Evolutionary conservation across 371 early-diverging fungal genomes (phyloP).

Genomic region (Mortierella sp.): DNA sequence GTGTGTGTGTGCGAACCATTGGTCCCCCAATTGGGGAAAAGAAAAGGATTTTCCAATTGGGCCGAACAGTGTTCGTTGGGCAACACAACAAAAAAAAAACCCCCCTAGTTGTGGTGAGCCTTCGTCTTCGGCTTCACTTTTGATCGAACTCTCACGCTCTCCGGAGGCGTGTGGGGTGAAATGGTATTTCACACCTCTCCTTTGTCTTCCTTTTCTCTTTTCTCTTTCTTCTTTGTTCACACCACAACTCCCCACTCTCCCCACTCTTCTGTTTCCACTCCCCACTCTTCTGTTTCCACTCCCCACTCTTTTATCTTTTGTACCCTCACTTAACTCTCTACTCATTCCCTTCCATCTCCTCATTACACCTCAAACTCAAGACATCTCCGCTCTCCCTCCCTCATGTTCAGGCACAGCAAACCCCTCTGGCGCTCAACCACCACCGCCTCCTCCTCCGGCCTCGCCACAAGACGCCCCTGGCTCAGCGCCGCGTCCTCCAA

Average conservation of each 20-base stretch:
- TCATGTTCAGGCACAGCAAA: slow-evolving; percentile 13
- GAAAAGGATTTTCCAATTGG: not conserved
- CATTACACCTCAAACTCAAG: slow-evolving; percentile 1
- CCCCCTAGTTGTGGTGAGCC: not conserved
- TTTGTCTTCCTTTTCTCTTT: not conserved
- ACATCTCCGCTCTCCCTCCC: not conserved
- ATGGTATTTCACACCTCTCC: not conserved
- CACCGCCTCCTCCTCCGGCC: not conserved
- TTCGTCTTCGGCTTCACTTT: not conserved
- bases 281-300: not conserved
- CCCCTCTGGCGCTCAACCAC: not conserved
- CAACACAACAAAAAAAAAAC: not conserved
- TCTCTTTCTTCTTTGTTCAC: slow-evolving; percentile 4
- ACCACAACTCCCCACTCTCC: not conserved
- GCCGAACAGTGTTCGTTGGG: not conserved
- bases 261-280: slow-evolving; percentile 6
- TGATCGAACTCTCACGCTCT: not conserved
- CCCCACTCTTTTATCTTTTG: not conserved
- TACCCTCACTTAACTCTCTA: not conserved
- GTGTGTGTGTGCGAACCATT: not conserved
- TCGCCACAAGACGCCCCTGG: not conserved
- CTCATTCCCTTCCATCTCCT: slow-evolving; percentile 1
- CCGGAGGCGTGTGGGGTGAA: too few relatives aligned
- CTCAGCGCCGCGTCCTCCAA: not conserved
- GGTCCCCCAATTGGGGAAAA: not conserved